These are phyloP conservation scores for Globisporangium acanthophoron DNA, from an alignment of 352 stramenopile species.

Conservation along the genomic window DNA sequence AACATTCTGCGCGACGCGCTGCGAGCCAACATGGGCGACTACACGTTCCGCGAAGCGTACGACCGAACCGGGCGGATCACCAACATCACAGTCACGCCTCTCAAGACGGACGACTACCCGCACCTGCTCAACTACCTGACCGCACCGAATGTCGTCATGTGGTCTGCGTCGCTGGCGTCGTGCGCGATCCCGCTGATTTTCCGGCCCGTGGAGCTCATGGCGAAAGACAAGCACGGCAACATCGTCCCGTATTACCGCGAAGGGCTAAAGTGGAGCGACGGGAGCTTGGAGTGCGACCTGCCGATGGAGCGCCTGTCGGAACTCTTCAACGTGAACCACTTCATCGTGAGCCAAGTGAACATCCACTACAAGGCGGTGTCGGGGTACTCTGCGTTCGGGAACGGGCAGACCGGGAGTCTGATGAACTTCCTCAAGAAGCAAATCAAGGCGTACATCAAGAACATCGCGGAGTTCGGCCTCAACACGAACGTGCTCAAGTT, in stretches of 20 bases:
- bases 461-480: slow-evolving; percentile 78
- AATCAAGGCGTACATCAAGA: slow-evolving; percentile 89
- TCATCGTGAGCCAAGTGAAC: slow-evolving; percentile 96
- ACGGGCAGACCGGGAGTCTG: slow-evolving; percentile 75
- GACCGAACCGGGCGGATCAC: slow-evolving; percentile 97
- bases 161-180: slow-evolving; percentile 93
- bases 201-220: slow-evolving; percentile 91
- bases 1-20: slow-evolving; percentile 66
- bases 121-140: slow-evolving; percentile 98
- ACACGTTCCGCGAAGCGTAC: slow-evolving; percentile 98
- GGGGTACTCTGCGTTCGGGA: slow-evolving; percentile 61
- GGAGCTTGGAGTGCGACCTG: slow-evolving; percentile 91
- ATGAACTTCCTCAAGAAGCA: slow-evolving; percentile 95
- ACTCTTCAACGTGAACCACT: slow-evolving; percentile 99
- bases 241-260: slow-evolving; percentile 79
- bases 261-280: slow-evolving; percentile 92
- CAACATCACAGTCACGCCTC: slow-evolving; percentile 97
- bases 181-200: slow-evolving; percentile 95
- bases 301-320: slow-evolving; percentile 95
- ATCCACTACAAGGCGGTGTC: slow-evolving; percentile 86
- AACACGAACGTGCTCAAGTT: slow-evolving; percentile 84
- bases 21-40: slow-evolving; percentile 92
- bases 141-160: slow-evolving; percentile 97
- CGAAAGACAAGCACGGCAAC: slow-evolving; percentile 90
- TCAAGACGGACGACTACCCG: slow-evolving; percentile 89